Evolutionary conservation across 768 basidiomycete species (phyloP).

Genomic region (Calvatia gigantea): DNA sequence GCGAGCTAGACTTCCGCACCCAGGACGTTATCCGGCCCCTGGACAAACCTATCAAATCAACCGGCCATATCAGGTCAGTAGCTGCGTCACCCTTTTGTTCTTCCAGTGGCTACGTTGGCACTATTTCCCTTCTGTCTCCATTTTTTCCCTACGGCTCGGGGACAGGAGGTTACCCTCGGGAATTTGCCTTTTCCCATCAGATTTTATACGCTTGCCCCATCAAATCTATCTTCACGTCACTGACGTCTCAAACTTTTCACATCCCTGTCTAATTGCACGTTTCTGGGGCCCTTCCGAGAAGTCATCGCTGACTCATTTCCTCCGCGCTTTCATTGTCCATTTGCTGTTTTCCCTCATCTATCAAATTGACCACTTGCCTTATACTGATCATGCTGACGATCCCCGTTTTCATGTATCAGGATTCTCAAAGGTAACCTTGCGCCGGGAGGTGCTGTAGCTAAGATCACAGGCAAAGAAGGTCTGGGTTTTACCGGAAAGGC

Average conservation of each 20-base stretch:
- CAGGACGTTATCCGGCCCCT: conserved; percentile 91
- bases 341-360: neutral
- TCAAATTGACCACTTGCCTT: too few relatives aligned
- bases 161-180: neutral
- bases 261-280: neutral
- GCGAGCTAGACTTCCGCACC: conserved; percentile 59
- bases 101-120: conserved; percentile 4
- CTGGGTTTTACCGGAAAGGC: conserved; percentile 88
- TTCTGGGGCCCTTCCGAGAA: neutral
- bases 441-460: conserved; percentile 93
- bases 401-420: conserved; percentile 34
- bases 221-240: neutral
- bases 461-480: conserved; percentile 96
- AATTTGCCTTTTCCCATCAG: neutral
- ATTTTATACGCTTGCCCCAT: neutral
- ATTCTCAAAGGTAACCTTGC: conserved; percentile 92
- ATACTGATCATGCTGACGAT: neutral
- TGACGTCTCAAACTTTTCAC: neutral
- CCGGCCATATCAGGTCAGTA: conserved; percentile 82
- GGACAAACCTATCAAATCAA: conserved; percentile 81
- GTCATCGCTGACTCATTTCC: neutral
- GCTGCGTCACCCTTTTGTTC: conserved; percentile 2
- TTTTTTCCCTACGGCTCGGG: neutral
- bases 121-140: neutral
- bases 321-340: neutral